Base-by-base conservation (phyloP, 2,329 filamentous ascomycete genomes). In the Endoconidiophora laricicola region DNA sequence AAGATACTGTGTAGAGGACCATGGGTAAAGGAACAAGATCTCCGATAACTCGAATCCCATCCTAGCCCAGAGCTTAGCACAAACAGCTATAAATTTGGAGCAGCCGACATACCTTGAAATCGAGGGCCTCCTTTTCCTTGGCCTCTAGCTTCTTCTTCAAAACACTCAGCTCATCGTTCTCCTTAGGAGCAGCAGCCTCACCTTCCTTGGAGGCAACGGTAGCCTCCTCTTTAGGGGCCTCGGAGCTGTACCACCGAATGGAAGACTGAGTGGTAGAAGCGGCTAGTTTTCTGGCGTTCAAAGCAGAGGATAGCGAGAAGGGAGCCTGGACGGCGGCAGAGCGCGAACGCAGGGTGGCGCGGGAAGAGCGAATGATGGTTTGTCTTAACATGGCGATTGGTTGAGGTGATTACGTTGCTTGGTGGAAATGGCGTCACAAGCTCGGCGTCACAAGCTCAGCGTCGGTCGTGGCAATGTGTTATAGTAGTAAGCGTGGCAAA, bases 81-180 rank as follows among this genome's bases (percentile, higher is more conserved):
- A n/a, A n/a, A 6, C 36, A 33, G 33, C n/a, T 29, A 48, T 33
- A 48, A 24, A 22, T 24, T 4, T 20, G 29, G 29, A 33, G 29
- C 12, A 33, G 10, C 20, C 26, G 22, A 62, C 72, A 44, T 59
- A 94, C 90, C 80, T 95, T 96, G 66, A 93, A 75, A 45, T 95
- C 87, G 55, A 83, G 63, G 46, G 63, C 68, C 59, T 74, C 71
- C 56, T 67, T 66, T 29, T 72, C 67, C 63, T 74, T 74, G 56
- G 67, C 60, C 60, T 74, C 71, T 44, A 74, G 61, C 54, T 68
- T 63, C 60, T 73, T 73, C 65, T 71, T 72, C 50, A 74, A 60
- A 52, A 67, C 63, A 3, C 64, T 60, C 39, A 70, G 59, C 40
- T 64, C 61, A 50, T 67, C 66, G 7, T 60, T 51, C 36, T 62